These are phyloP conservation scores for Ogataea pini DNA, from an alignment of 805 yeast species.

Conservation along the genomic window DNA sequence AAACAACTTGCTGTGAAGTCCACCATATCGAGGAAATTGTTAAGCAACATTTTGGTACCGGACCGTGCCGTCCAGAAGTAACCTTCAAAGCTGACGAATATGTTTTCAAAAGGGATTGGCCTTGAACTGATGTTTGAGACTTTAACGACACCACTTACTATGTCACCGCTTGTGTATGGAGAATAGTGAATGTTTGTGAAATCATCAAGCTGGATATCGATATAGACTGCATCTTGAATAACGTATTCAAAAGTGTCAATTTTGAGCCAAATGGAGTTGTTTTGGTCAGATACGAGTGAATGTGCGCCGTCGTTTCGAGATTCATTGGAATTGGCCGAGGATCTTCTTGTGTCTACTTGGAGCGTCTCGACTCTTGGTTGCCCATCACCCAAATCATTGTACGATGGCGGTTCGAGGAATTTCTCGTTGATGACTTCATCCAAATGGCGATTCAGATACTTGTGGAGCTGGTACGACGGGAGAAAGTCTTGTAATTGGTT, in stretches of 20 bases:
- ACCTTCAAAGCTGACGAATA: conserved; percentile 47
- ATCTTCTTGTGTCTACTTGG: neutral
- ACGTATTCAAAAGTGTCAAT: conserved; percentile 15
- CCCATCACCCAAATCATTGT: neutral
- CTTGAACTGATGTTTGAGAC: conserved; percentile 15
- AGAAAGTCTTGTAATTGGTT: conserved; percentile 29
- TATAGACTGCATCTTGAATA: conserved; percentile 22
- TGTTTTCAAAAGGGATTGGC: conserved; percentile 43
- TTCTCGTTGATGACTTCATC: conserved; percentile 16
- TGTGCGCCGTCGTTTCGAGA: neutral
- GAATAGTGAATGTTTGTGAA: conserved; percentile 10
- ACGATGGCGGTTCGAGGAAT: conserved; percentile 13
- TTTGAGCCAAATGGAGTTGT: conserved; percentile 17
- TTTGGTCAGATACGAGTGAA: neutral
- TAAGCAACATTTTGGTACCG: conserved; percentile 17
- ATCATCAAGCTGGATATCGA: conserved; percentile 34
- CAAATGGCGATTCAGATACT: conserved; percentile 17
- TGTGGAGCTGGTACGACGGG: conserved; percentile 24
- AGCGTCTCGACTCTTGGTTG: neutral
- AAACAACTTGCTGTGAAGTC: conserved; percentile 34
- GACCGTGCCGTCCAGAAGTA: conserved; percentile 28
- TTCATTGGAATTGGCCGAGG: neutral
- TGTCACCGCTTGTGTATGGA: conserved; percentile 18
- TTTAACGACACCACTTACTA: conserved; percentile 17
- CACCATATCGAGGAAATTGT: conserved; percentile 41